A percentile compares a stretch with the other conserved stretches of the same genome.
Evolutionary conservation across 306 rosid species (phyloP).

Genomic region (Lotus japonicus): DNA sequence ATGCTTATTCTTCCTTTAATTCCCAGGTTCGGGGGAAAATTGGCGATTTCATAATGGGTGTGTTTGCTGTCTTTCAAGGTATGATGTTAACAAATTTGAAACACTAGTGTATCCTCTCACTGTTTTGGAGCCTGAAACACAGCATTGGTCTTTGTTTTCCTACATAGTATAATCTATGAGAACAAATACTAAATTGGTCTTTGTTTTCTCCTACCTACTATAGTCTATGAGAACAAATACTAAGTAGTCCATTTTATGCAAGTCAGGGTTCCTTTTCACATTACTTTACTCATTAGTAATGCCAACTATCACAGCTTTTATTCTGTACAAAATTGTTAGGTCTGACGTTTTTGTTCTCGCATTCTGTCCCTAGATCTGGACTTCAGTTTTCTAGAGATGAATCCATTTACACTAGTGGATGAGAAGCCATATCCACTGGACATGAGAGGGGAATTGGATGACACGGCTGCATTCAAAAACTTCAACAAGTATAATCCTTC

Average conservation of each 20-base stretch:
- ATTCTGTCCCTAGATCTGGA: conserved; percentile 54
- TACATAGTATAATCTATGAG: not conserved
- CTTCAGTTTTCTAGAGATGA: conserved; percentile 82
- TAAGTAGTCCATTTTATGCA: not conserved
- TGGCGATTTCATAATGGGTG: conserved; percentile 61
- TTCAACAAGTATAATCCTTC: conserved; percentile 52
- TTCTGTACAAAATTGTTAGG: not conserved
- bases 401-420: conserved; percentile 71
- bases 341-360: not conserved
- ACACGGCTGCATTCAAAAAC: conserved; percentile 85
- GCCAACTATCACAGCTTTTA: not conserved
- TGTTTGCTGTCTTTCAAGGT: conserved; percentile 82
- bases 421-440: conserved; percentile 81
- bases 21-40: conserved; percentile 63
- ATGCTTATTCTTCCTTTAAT: conserved; percentile 18
- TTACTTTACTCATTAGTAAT: not conserved
- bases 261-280: not conserved
- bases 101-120: not conserved
- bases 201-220: not conserved
- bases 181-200: not conserved
- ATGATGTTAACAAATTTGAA: conserved; percentile 20
- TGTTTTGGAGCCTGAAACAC: not conserved
- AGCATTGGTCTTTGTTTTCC: not conserved
- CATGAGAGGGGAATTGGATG: conserved; percentile 92
- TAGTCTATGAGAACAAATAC: not conserved